These are phyloP conservation scores for Lathyrus aphaca DNA, from an alignment of 306 rosid genomes.

Conservation along the genomic window DNA sequence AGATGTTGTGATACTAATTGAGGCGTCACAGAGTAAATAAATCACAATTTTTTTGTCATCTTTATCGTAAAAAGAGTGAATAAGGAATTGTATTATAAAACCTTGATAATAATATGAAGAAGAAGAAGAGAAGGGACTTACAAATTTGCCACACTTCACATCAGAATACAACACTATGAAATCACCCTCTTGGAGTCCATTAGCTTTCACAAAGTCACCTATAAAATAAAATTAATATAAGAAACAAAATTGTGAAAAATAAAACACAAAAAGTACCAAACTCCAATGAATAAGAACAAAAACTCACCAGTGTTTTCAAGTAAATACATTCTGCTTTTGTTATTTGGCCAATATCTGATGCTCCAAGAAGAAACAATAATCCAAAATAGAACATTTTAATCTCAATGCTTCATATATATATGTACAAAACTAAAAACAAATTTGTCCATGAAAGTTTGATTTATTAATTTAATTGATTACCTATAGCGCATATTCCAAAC, in stretches of 20 bases:
- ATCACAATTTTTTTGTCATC: too few relatives aligned
- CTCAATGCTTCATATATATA: background rate
- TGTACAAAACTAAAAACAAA: background rate
- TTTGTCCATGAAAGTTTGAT: background rate
- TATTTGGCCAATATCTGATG: constrained; percentile 99
- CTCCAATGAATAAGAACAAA: background rate
- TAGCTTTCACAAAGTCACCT: constrained; percentile 98
- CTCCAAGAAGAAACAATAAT: constrained; percentile 48
- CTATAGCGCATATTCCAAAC: constrained; percentile 99
- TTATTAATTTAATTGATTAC: constrained; percentile 38
- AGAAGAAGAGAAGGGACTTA: constrained; percentile 33
- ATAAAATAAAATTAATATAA: constrained; percentile 1
- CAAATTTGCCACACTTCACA: constrained; percentile 86
- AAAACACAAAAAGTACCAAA: background rate
- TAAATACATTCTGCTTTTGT: constrained; percentile 98
- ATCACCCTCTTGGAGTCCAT: constrained; percentile 99
- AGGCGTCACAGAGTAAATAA: too few relatives aligned
- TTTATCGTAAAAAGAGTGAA: too few relatives aligned
- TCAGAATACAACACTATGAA: constrained; percentile 95
- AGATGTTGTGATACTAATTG: too few relatives aligned
- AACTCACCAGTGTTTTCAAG: constrained; percentile 91
- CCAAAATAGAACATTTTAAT: constrained; percentile 34
- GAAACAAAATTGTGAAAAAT: background rate
- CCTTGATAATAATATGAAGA: too few relatives aligned
- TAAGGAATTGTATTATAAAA: too few relatives aligned